phyloP scores from a whole-genome alignment of 2,329 filamentous ascomycete genomes.

The Epicoccum sorghinum region DNA sequence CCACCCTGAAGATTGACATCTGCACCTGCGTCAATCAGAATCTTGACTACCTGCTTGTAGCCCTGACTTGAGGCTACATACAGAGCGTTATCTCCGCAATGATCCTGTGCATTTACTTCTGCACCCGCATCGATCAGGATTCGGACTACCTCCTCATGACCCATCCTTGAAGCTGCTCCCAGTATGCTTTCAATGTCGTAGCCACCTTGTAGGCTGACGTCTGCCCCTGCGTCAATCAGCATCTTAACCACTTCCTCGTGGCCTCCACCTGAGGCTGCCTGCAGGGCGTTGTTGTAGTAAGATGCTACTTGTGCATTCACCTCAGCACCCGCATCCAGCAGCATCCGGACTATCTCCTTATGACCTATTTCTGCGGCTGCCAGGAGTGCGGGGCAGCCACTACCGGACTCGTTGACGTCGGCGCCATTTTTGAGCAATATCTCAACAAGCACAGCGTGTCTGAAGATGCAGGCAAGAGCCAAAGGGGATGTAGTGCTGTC shows the following conservation, averaged over 20 bases:
- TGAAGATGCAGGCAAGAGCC: neutral
- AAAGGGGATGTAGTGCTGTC: neutral
- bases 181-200: neutral
- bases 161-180: neutral
- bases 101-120: neutral
- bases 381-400: neutral
- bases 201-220: neutral
- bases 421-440: neutral
- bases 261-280: neutral
- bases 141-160: neutral
- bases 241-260: neutral
- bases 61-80: too few species aligned
- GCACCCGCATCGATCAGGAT: neutral
- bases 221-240: neutral
- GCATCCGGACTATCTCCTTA: neutral
- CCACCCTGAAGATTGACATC: neutral
- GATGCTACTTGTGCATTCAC: neutral
- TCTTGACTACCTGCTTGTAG: neutral
- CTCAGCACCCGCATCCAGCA: neutral
- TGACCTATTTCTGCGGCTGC: neutral
- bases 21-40: neutral
- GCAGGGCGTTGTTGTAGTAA: conserved; percentile 3
- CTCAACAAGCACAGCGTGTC: neutral
- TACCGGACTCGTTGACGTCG: neutral
- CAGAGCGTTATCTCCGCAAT: too few species aligned